phyloP scores from a whole-genome alignment of 1,284 basidiomycete species.

The Pterulicium gracile region DNA sequence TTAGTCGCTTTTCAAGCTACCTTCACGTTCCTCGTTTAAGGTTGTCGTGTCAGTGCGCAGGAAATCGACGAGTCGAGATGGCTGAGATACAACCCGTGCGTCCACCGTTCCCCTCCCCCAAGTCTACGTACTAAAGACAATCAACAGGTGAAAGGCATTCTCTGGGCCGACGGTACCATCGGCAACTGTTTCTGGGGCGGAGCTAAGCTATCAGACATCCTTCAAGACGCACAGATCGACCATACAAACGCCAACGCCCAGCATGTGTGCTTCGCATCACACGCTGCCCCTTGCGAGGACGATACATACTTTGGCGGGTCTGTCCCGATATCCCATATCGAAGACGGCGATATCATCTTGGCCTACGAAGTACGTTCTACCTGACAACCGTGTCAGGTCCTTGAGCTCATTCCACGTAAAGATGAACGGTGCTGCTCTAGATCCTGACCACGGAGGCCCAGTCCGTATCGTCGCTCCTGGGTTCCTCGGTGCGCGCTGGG shows the following conservation, averaged over 20 bases:
- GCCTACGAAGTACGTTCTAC: constrained; percentile 48
- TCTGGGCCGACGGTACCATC: constrained; percentile 53
- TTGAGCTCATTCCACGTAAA: constrained; percentile 14
- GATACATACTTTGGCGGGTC: constrained; percentile 52
- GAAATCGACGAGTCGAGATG: constrained; percentile 59
- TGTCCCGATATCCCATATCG: constrained; percentile 39
- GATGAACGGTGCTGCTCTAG: constrained; percentile 58
- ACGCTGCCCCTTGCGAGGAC: constrained; percentile 48
- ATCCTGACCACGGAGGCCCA: constrained; percentile 57
- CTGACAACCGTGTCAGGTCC: not conserved
- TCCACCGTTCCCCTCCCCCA: not conserved
- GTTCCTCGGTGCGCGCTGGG: constrained; percentile 63
- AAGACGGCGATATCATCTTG: constrained; percentile 43
- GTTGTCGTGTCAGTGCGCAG: constrained; percentile 42
- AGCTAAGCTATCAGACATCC: constrained; percentile 41
- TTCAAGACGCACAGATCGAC: constrained; percentile 31
- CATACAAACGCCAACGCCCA: too few relatives aligned
- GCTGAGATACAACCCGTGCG: constrained; percentile 38
- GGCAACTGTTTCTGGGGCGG: constrained; percentile 56
- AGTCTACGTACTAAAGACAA: not conserved
- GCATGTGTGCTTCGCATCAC: constrained; percentile 54
- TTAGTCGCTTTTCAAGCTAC: constrained; percentile 6
- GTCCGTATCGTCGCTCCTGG: constrained; percentile 64
- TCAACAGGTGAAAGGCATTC: constrained; percentile 15
- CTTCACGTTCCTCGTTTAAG: constrained; percentile 2